Evolutionary conservation across 495 filamentous ascomycete genomes (phyloP).

Genomic region (Neurospora sp.): DNA sequence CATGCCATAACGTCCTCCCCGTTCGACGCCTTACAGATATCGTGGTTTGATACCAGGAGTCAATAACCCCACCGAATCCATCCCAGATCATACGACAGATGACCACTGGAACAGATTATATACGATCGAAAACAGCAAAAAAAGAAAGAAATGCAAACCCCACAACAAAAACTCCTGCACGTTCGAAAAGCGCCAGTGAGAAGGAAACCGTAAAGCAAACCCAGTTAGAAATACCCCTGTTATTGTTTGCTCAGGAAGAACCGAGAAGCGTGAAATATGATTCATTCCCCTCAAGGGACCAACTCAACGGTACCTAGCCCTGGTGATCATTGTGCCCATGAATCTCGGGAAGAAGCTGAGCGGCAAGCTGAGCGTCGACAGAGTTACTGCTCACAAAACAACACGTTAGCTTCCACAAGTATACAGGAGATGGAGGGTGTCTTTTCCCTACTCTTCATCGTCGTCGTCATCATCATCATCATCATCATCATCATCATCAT

Average conservation of each 20-base stretch:
- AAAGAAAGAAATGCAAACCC: background rate
- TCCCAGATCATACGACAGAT: background rate
- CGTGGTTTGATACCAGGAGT: background rate
- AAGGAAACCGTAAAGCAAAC: background rate
- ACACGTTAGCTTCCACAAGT: background rate
- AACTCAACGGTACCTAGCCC: background rate
- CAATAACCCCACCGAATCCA: background rate
- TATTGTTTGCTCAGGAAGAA: background rate
- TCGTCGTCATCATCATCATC: background rate
- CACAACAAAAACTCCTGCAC: background rate
- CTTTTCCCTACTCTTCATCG: background rate
- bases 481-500: background rate
- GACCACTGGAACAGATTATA: background rate
- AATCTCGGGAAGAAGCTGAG: constrained; percentile 15
- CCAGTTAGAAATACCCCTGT: background rate
- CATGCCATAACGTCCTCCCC: background rate
- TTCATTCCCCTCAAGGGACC: too few species aligned
- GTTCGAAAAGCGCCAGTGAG: background rate
- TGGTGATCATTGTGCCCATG: background rate
- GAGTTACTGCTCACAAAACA: background rate
- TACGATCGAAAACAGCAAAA: background rate
- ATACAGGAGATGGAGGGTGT: background rate
- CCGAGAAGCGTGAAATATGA: too few species aligned
- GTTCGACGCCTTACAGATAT: background rate
- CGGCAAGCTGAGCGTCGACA: constrained; percentile 9